Conservation (phyloP, 495 filamentous ascomycete species). For the Penicillium coffeae region DNA sequence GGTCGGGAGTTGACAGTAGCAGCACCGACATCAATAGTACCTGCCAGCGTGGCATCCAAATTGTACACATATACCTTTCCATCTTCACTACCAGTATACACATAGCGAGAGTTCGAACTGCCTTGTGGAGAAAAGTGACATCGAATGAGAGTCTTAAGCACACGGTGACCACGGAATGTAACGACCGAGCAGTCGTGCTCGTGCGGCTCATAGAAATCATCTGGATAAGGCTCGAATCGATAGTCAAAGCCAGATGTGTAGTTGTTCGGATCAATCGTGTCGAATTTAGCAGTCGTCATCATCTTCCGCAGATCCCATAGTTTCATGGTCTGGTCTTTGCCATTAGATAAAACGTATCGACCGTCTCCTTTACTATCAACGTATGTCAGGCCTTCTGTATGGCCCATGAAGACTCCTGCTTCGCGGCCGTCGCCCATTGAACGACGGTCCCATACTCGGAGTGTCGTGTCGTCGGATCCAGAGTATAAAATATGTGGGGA, state of each 20-base stretch:
- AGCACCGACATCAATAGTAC: conserved; percentile 68
- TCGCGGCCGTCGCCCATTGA: conserved; percentile 83
- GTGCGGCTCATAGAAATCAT: conserved; percentile 68
- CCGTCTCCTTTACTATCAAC: conserved; percentile 97
- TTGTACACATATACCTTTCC: conserved; percentile 91
- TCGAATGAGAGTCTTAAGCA: conserved; percentile 84
- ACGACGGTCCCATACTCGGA: conserved; percentile 93
- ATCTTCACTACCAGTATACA: conserved; percentile 86
- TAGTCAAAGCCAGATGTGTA: conserved; percentile 82
- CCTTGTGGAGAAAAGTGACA: conserved; percentile 93
- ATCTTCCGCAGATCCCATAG: conserved; percentile 90
- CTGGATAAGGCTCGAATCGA: conserved; percentile 64
- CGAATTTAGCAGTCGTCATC: conserved; percentile 65
- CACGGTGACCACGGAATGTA: conserved; percentile 85
- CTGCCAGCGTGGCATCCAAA: conserved; percentile 83
- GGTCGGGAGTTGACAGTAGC: conserved; percentile 62
- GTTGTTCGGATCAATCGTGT: conserved; percentile 45
- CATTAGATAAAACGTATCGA: conserved; percentile 88
- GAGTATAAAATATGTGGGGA: conserved; percentile 96
- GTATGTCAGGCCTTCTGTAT: conserved; percentile 92
- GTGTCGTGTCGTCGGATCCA: conserved; percentile 69
- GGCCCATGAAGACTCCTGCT: conserved; percentile 88
- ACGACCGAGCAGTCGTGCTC: conserved; percentile 89
- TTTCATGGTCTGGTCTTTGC: conserved; percentile 96
- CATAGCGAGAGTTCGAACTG: conserved; percentile 86